Conservation (phyloP, 2,329 filamentous ascomycete genomes). For the Diplodia corticola region DNA sequence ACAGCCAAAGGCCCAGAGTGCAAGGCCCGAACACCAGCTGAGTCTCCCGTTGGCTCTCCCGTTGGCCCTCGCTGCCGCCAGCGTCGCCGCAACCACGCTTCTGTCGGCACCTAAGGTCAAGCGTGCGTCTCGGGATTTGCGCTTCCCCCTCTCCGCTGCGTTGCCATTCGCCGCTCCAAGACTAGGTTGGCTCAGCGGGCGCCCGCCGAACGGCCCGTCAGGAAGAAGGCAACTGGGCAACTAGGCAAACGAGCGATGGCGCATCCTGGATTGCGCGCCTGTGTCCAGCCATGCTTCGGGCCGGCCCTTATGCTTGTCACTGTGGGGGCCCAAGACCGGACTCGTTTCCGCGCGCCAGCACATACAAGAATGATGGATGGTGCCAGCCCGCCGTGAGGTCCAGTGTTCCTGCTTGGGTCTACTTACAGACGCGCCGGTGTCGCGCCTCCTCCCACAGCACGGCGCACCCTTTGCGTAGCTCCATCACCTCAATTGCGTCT, state of each 20-base stretch:
- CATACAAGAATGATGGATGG: not conserved
- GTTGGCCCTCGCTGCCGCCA: no score
- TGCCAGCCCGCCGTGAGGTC: not conserved
- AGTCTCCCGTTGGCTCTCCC: no score
- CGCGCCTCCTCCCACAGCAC: not conserved
- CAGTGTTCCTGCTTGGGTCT: not conserved
- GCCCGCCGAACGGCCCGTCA: no score
- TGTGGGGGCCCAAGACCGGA: not conserved
- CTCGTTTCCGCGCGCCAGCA: not conserved
- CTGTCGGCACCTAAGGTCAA: no score
- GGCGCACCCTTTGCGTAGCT: not conserved
- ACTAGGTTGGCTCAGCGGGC: no score
- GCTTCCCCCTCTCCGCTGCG: not conserved
- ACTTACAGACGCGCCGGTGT: not conserved
- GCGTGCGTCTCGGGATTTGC: not conserved
- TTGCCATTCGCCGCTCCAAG: no score
- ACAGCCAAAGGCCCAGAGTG: not conserved
- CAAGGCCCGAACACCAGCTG: not conserved
- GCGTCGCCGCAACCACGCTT: no score
- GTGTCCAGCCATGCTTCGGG: not conserved
- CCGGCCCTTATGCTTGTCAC: not conserved
- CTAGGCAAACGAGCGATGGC: not conserved
- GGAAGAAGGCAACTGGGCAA: conserved; percentile 7
- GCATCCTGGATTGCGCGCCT: not conserved
- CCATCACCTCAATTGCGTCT: not conserved